Base-by-base conservation (phyloP, 371 early-diverging fungal species). In the Rhizopus microsporus region DNA sequence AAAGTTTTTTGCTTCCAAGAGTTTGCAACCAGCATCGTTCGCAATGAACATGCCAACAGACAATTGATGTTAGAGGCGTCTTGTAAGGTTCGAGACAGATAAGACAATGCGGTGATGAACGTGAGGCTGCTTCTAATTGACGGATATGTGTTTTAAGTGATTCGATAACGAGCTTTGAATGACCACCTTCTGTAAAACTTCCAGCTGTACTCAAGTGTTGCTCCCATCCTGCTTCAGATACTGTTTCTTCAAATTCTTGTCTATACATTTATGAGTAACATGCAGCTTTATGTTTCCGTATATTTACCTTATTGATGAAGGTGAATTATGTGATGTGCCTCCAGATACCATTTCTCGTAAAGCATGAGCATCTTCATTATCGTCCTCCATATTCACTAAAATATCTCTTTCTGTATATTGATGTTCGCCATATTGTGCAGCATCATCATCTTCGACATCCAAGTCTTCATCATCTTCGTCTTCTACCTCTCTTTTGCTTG, bases 1-100 rank as follows among this genome's bases (percentile, higher is more conserved):
- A 95, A 4, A 94, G 75, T 52, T 93, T 91, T 59, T 94, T 94
- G 31, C 85, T 78, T 4, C 90, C 93, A n/a, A 95, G 68, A 0
- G 91, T 89, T 35, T 84, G 85, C 56, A 94, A 76, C 96, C 96
- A 95, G 62, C 96, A 94, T 50, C 78, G 74, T 60, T 93, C 89
- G 67, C 96, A 95, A 54, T 92, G 90, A 4, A 94, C 96, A 77
- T 95, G 96, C 96, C 95, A 95, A 68, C 95, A 95, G 10, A 86
- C 81, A 48, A 91, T 88, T 0, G 93, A 93, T 1, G 85, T 82
- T 15, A 92, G 62, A 0, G 94, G 94, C 10, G 77, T 76, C 13
- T 76, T 77, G 71, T 88, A 93, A 0, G 85, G 76, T 43, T 91
- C 92, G n/a, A 90, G 69, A 63, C 95, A 95, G 9, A 94, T 88